phyloP scores from a whole-genome alignment of 805 yeast species.

The Ogataea trehalophila region DNA sequence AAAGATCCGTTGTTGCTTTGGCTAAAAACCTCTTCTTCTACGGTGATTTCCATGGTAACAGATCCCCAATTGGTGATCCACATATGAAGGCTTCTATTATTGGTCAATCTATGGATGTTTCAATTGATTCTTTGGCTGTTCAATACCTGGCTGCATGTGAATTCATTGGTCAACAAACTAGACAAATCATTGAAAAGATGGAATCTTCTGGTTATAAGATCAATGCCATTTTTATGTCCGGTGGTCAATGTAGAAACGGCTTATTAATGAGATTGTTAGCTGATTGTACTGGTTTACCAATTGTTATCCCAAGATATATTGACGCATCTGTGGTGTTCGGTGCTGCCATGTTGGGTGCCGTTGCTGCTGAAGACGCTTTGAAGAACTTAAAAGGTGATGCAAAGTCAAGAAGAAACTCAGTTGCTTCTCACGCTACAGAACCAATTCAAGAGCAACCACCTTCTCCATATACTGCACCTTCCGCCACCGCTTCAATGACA shows the following conservation, averaged over 20 bases:
- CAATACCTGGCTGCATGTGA: conserved; percentile 93
- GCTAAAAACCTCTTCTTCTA: conserved; percentile 86
- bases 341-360: conserved; percentile 90
- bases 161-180: conserved; percentile 94
- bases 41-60: conserved; percentile 94
- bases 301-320: conserved; percentile 88
- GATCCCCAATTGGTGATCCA: conserved; percentile 97
- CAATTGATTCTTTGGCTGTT: conserved; percentile 79
- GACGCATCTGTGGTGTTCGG: conserved; percentile 98
- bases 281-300: conserved; percentile 87
- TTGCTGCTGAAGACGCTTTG: conserved; percentile 68
- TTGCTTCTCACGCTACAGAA: conserved; percentile 16
- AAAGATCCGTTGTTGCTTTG: conserved; percentile 71
- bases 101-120: conserved; percentile 88
- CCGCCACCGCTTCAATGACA: conserved; percentile 68
- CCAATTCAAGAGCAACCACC: conserved; percentile 30
- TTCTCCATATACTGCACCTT: conserved; percentile 76
- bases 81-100: conserved; percentile 87
- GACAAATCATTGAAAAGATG: conserved; percentile 90
- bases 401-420: conserved; percentile 25
- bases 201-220: conserved; percentile 73
- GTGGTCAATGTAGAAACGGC: conserved; percentile 95
- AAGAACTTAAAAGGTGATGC: conserved; percentile 23
- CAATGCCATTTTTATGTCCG: conserved; percentile 78
- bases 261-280: conserved; percentile 85